Conservation (phyloP, 2,329 filamentous ascomycete genomes). For the Xylariaceae sp. region DNA sequence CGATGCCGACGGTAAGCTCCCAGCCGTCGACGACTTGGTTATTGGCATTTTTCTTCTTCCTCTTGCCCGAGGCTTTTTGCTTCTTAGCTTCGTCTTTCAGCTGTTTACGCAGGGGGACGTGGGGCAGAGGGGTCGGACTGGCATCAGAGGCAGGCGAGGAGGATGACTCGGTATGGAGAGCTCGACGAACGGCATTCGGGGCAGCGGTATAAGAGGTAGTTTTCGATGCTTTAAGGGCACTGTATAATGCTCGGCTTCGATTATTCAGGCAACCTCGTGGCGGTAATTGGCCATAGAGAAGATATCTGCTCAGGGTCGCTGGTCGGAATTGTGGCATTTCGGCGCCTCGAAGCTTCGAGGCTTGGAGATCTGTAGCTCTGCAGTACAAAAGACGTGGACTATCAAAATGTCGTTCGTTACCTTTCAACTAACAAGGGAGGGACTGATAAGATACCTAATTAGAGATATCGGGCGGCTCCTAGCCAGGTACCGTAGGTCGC, state of each 20-base stretch:
- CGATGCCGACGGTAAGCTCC: conserved; percentile 94
- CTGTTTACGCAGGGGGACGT: conserved; percentile 63
- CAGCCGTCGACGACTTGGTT: conserved; percentile 62
- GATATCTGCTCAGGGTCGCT: conserved; percentile 42
- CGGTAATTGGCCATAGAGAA: conserved; percentile 42
- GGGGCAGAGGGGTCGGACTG: conserved; percentile 14
- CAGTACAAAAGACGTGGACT: no score
- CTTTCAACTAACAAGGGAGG: no score
- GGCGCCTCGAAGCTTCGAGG: background rate
- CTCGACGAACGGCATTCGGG: conserved; percentile 15
- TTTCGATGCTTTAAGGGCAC: no score
- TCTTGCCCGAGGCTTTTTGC: conserved; percentile 38
- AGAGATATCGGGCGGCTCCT: no score
- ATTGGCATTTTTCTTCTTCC: conserved; percentile 41
- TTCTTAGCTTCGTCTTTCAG: conserved; percentile 63
- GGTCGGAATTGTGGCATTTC: conserved; percentile 42
- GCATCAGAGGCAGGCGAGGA: conserved; percentile 11
- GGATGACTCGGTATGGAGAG: conserved; percentile 28
- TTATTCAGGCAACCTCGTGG: conserved; percentile 36
- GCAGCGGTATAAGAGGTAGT: no score
- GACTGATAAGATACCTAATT: no score
- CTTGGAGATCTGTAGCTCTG: no score
- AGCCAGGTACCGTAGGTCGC: no score
- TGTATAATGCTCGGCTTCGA: background rate
- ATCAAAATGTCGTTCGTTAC: no score